Percentiles rank a stretch among this genome's conserved stretches.
These are phyloP conservation scores for Diacronema lutheri DNA, from an alignment of 78 protist genomes.

Conservation along the genomic window DNA sequence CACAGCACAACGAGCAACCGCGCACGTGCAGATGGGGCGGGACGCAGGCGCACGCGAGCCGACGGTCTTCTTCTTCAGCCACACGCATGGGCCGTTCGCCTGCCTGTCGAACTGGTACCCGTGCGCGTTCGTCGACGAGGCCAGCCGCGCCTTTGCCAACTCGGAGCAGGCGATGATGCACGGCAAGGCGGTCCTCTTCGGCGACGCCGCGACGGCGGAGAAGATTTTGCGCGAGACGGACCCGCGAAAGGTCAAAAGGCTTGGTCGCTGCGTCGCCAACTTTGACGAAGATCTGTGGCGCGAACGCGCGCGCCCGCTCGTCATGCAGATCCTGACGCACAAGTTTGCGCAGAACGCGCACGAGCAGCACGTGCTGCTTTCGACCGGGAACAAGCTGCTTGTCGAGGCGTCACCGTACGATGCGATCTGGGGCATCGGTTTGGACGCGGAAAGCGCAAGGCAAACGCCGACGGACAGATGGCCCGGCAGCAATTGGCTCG, in stretches of 20 bases:
- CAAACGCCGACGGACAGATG: background rate
- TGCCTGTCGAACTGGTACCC: too few species aligned
- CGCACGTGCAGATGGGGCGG: too few species aligned
- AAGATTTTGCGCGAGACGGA: background rate
- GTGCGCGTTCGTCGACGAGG: background rate
- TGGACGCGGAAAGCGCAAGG: background rate
- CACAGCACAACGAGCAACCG: too few species aligned
- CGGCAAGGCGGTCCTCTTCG: background rate
- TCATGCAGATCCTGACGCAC: background rate
- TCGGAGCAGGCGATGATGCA: background rate
- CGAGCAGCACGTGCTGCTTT: background rate
- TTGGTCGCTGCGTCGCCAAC: background rate
- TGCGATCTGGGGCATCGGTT: slow-evolving; percentile 4
- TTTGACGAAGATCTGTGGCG: background rate
- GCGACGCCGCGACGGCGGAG: background rate
- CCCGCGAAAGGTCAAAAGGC: background rate
- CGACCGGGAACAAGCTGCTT: background rate
- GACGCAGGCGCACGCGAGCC: too few species aligned
- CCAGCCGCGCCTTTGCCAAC: background rate
- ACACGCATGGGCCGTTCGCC: too few species aligned
- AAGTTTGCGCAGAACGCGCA: slow-evolving; percentile 3
- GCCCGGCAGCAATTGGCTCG: slow-evolving; percentile 5
- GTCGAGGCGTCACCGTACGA: slow-evolving; percentile 8
- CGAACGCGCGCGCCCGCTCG: background rate
- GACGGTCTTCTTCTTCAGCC: too few species aligned